A percentile compares a stretch with the other conserved stretches of the same genome.
Evolutionary conservation across 768 basidiomycete species (phyloP).

Genomic region (Lactarius deliciosus): DNA sequence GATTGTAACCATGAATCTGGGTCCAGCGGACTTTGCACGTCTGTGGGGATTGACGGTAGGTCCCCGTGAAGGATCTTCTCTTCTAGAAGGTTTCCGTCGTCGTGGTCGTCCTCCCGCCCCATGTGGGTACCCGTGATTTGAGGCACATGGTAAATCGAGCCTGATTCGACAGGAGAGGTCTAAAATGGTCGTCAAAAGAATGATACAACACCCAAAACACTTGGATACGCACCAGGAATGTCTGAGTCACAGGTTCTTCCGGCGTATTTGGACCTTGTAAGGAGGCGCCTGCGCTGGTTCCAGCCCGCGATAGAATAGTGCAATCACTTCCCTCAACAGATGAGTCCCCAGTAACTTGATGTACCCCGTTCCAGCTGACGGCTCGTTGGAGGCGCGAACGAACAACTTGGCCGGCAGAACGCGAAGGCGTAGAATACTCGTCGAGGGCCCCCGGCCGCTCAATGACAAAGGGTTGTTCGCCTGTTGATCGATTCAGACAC

Average conservation of each 20-base stretch:
- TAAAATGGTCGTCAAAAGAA: background rate
- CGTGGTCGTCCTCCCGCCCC: conserved; percentile 55
- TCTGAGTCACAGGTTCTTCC: conserved; percentile 3
- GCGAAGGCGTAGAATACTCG: conserved; percentile 44
- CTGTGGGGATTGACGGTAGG: conserved; percentile 49
- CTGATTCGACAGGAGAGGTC: conserved; percentile 39
- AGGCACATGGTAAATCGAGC: conserved; percentile 54
- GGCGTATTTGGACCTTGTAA: conserved; percentile 1
- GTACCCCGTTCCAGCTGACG: conserved; percentile 37
- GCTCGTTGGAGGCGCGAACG: conserved; percentile 37
- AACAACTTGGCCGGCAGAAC: conserved; percentile 44
- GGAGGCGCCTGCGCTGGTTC: background rate
- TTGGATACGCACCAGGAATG: conserved; percentile 15
- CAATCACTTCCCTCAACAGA: conserved; percentile 12
- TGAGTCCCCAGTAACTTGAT: conserved; percentile 4
- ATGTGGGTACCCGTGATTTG: conserved; percentile 56
- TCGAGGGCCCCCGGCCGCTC: conserved; percentile 55
- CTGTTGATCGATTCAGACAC: conserved; percentile 64
- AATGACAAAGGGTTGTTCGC: conserved; percentile 64
- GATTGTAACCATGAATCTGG: conserved; percentile 55
- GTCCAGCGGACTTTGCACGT: conserved; percentile 36
- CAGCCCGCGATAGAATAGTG: background rate
- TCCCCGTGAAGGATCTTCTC: conserved; percentile 57
- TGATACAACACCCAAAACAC: background rate
- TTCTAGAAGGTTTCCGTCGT: conserved; percentile 42